These are phyloP conservation scores for Phytophthora agathidicida DNA, from an alignment of 352 stramenopile genomes.

Conservation along the genomic window DNA sequence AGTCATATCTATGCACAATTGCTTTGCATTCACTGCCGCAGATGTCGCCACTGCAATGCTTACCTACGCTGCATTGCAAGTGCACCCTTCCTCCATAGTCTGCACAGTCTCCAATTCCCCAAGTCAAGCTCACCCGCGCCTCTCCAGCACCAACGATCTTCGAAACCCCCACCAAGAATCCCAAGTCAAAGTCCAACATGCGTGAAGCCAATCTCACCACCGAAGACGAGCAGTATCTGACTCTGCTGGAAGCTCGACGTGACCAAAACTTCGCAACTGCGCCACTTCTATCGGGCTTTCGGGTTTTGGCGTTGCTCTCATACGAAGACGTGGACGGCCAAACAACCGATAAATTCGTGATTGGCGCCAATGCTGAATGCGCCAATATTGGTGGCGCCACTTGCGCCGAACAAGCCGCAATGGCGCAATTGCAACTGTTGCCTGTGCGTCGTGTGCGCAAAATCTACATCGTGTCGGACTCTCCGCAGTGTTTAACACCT, in stretches of 20 bases:
- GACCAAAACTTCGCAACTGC: slow-evolving; percentile 40
- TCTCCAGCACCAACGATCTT: neutral
- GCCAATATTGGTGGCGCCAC: slow-evolving; percentile 84
- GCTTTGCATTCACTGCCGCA: slow-evolving; percentile 16
- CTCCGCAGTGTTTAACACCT: slow-evolving; percentile 75
- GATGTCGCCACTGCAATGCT: slow-evolving; percentile 27
- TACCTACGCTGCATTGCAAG: slow-evolving; percentile 6
- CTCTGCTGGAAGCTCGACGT: slow-evolving; percentile 51
- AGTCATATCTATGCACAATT: slow-evolving; percentile 27
- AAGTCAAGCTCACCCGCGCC: neutral
- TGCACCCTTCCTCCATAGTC: neutral
- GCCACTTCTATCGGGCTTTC: slow-evolving; percentile 53
- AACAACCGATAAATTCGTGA: slow-evolving; percentile 47
- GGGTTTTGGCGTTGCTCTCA: slow-evolving; percentile 59
- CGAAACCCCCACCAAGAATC: no score
- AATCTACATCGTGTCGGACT: slow-evolving; percentile 90
- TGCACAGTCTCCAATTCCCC: neutral
- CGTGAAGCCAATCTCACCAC: slow-evolving; percentile 45
- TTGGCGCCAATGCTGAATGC: slow-evolving; percentile 89
- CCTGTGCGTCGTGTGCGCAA: slow-evolving; percentile 52
- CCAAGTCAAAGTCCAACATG: no score
- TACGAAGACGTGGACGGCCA: slow-evolving; percentile 59
- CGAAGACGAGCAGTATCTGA: slow-evolving; percentile 52
- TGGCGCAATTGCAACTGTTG: slow-evolving; percentile 80
- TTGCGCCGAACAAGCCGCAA: slow-evolving; percentile 86